Conservation (phyloP, 2,329 filamentous ascomycete species). For the Scopulariopsis brevicaulis region DNA sequence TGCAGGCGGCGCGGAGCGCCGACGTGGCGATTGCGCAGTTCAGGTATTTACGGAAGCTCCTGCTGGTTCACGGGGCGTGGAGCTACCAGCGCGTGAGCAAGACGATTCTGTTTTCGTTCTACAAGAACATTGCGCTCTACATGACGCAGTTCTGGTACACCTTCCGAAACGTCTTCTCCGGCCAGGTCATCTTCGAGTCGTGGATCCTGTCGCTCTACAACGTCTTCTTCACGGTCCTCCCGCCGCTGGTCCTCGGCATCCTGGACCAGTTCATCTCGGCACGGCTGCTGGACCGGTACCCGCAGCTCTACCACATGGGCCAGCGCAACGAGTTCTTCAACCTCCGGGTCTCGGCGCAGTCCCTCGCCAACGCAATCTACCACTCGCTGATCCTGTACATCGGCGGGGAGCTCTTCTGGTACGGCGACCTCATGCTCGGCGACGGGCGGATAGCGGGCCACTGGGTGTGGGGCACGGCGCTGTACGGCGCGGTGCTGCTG, state of each 20-base stretch:
- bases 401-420: constrained; percentile 70
- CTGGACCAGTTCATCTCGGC: constrained; percentile 97
- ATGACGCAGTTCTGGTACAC: constrained; percentile 99
- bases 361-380: constrained; percentile 91
- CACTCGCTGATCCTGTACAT: constrained; percentile 92
- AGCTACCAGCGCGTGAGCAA: constrained; percentile 96
- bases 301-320: constrained; percentile 86
- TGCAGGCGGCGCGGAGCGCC: constrained; percentile 89
- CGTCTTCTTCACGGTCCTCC: constrained; percentile 91
- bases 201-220: constrained; percentile 99
- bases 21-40: constrained; percentile 96
- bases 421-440: constrained; percentile 62
- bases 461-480: constrained; percentile 95
- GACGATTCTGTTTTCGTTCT: constrained; percentile 96
- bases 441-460: constrained; percentile 81
- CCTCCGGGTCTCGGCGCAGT: constrained; percentile 82
- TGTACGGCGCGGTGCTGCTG: constrained; percentile 87
- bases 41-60: constrained; percentile 82
- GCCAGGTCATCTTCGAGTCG: constrained; percentile 96
- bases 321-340: constrained; percentile 92
- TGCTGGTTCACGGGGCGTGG: constrained; percentile 94
- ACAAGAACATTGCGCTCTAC: constrained; percentile 97
- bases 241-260: constrained; percentile 88
- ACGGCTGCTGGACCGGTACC: constrained; percentile 84
- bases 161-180: constrained; percentile 97